A percentile compares a stretch with the other conserved stretches of the same genome.
Evolutionary conservation across 1,139 yeast species (phyloP).

Genomic region (Groenewaldozyma auringiensis): DNA sequence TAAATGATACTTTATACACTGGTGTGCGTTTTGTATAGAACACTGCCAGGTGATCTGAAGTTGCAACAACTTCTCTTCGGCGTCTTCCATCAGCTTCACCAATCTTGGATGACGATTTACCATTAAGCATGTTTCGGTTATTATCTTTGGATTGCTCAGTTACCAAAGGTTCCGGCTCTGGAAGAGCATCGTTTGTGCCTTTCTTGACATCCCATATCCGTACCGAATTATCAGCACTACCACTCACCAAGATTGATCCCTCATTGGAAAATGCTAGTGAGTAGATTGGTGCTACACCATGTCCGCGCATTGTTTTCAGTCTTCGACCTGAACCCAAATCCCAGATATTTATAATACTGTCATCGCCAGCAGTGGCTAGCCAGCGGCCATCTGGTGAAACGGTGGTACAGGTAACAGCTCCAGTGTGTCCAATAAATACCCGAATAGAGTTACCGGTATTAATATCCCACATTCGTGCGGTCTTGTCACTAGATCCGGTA

Average conservation of each 20-base stretch:
- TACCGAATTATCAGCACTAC: constrained; percentile 88
- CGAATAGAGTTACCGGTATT: constrained; percentile 83
- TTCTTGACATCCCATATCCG: constrained; percentile 94
- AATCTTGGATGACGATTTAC: not conserved
- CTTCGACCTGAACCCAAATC: constrained; percentile 89
- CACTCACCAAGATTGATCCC: constrained; percentile 82
- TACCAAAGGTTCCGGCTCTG: constrained; percentile 66
- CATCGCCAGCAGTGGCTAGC: constrained; percentile 95
- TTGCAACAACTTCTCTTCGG: constrained; percentile 66
- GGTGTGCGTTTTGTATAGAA: constrained; percentile 93
- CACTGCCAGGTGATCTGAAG: constrained; percentile 87
- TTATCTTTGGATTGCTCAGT: constrained; percentile 11
- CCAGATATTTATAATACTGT: constrained; percentile 83
- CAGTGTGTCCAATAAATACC: constrained; percentile 90
- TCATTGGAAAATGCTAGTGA: constrained; percentile 81
- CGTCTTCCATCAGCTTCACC: constrained; percentile 35
- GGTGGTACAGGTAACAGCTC: constrained; percentile 75
- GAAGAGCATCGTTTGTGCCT: constrained; percentile 72
- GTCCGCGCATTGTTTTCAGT: constrained; percentile 75
- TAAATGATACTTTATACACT: constrained; percentile 85
- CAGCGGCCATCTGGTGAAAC: constrained; percentile 96
- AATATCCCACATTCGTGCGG: constrained; percentile 98
- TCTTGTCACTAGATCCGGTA: constrained; percentile 92
- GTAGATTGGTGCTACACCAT: constrained; percentile 79
- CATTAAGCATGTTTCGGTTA: constrained; percentile 12